Evolutionary conservation across 2,329 filamentous ascomycete genomes (phyloP), one percentile per base, ranked within the genome.

Genomic region (Ophiostoma populinum): DNA sequence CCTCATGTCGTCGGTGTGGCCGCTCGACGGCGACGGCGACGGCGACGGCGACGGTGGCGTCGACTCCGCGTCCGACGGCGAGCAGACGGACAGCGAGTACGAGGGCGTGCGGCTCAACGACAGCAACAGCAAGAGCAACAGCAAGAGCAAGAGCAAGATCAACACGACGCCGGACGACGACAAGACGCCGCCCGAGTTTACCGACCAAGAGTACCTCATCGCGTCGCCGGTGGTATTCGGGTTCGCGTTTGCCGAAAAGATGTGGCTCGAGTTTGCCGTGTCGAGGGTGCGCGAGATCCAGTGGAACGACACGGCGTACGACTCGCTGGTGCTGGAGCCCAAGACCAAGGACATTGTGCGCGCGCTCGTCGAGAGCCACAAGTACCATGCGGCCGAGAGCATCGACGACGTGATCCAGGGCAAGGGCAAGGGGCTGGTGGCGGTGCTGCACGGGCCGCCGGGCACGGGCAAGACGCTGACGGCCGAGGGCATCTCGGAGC

Each of bases 251-350:
- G 73, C 71, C 1, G 82, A 92, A 55, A 93, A 92, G 56, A 62
- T 82, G 8, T 94, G 85, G 86, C 67, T 92, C 1, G 82, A 93
- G 51, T 83, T 93, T 47, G 75, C 74, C 0, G 75, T 94, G 15
- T 80, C 78, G 0, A 75, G 76, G 1, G 67, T 93, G 42, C 68
- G 70, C 29, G 79, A 92, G 4, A 87, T 93, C 42, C 66, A 74
- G 24, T 93, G 80, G 80, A 87, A 92, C 47, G 71, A 80, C 27
- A 66, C 72, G 11, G 85, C 85, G 0, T 93, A 90, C 55, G 71
- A 80, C 32, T 85, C 78, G 0, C 62, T 93, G 20, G 82, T 93
- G 1, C 62, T 93, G 0, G 61, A 70, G 46, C 51, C 62, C 3
- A 62, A 65, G 44, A 71, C 63, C 13, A 72, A 75, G 46, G 65